These are phyloP conservation scores for Hymenoscyphus occultus DNA, from an alignment of 2,329 filamentous ascomycete species.

Conservation along the genomic window DNA sequence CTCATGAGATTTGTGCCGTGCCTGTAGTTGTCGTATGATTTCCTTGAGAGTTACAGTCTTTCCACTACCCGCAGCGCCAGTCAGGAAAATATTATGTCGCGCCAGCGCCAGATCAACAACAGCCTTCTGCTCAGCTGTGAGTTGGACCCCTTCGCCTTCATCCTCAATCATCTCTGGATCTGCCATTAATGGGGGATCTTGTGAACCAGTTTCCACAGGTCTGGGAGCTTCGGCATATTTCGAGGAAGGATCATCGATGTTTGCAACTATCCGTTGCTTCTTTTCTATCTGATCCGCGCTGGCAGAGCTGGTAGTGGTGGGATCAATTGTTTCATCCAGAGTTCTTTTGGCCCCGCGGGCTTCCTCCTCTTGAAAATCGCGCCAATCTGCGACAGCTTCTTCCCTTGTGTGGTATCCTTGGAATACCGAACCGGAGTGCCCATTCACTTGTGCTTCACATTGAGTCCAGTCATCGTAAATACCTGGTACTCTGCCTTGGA, in stretches of 20 bases:
- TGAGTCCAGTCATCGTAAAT: slow-evolving; percentile 19
- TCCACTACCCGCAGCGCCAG: slow-evolving; percentile 32
- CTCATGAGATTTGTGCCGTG: neutral
- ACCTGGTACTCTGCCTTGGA: slow-evolving; percentile 20
- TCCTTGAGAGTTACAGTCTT: slow-evolving; percentile 30
- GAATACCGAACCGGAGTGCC: slow-evolving; percentile 13
- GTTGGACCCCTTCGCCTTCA: slow-evolving; percentile 13
- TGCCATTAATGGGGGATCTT: neutral
- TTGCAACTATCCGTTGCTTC: neutral
- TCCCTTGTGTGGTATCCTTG: slow-evolving; percentile 17
- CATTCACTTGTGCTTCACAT: slow-evolving; percentile 21
- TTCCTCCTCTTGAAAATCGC: slow-evolving; percentile 2
- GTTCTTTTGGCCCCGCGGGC: neutral
- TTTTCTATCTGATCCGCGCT: neutral
- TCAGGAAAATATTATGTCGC: slow-evolving; percentile 32
- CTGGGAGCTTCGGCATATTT: neutral
- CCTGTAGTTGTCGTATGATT: slow-evolving; percentile 20
- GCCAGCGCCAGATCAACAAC: slow-evolving; percentile 30
- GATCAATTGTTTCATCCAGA: neutral
- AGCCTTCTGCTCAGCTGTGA: slow-evolving; percentile 27
- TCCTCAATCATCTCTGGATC: slow-evolving; percentile 1
- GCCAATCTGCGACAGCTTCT: slow-evolving; percentile 20
- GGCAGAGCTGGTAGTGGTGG: neutral
- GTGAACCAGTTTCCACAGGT: neutral
- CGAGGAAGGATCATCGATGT: neutral